Evolutionary conservation across 148 eudicot genomes (phyloP).

Genomic region (Heliamphora exappendiculata): DNA sequence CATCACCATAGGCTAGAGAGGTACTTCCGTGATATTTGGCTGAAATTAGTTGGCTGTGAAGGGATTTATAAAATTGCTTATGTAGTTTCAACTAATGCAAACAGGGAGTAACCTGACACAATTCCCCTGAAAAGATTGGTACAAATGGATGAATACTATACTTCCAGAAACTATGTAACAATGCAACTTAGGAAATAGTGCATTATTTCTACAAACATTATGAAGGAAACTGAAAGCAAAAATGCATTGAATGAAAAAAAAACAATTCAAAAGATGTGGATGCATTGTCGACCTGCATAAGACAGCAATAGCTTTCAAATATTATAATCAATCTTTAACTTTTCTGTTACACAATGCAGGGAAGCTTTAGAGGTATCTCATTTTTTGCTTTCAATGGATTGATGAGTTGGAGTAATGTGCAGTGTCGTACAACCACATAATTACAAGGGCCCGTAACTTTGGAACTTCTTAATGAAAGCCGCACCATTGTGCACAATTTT

Average conservation of each 20-base stretch:
- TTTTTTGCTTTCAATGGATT: neutral
- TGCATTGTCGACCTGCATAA: no score
- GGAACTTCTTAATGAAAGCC: neutral
- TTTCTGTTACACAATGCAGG: neutral
- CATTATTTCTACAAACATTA: neutral
- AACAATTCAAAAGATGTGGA: no score
- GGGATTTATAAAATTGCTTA: neutral
- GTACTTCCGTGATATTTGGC: neutral
- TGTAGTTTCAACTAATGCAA: neutral
- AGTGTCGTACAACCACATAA: neutral
- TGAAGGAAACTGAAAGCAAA: slow-evolving; percentile 1
- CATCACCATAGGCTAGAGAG: neutral
- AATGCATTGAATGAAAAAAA: neutral
- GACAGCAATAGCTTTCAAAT: neutral
- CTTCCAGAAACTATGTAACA: neutral
- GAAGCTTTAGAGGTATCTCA: neutral
- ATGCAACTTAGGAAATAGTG: neutral
- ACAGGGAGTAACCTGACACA: neutral
- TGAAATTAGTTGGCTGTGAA: neutral
- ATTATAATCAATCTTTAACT: neutral
- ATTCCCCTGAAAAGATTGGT: neutral
- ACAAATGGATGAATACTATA: no score
- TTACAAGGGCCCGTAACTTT: neutral
- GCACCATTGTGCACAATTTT: neutral
- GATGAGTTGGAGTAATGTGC: neutral